A percentile compares a stretch with the other conserved stretches of the same genome.
Conservation (phyloP, 176 grass and related monocot species). For the Raddia guianensis region DNA sequence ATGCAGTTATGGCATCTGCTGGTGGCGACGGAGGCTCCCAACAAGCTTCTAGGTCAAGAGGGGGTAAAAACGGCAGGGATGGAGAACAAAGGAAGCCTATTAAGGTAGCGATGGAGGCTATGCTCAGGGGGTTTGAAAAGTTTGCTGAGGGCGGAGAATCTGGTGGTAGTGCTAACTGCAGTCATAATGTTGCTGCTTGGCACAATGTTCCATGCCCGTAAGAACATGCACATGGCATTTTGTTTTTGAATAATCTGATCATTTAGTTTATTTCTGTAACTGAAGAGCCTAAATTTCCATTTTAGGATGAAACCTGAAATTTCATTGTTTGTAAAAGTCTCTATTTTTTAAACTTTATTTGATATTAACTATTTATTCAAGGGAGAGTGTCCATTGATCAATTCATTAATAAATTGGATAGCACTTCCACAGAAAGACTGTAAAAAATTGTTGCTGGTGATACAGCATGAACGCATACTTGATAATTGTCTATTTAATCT, state of each 20-base stretch:
- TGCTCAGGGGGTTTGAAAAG: conserved; percentile 78
- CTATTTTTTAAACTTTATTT: background rate
- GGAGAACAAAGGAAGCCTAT: conserved; percentile 50
- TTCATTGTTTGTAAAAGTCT: background rate
- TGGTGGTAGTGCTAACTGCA: conserved; percentile 37
- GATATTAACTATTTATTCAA: background rate
- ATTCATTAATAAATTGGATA: conserved; percentile 1
- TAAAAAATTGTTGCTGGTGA: background rate
- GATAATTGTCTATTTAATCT: background rate
- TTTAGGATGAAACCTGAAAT: background rate
- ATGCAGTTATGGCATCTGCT: conserved; percentile 63
- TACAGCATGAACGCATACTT: background rate
- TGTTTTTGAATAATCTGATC: background rate
- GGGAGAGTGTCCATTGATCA: background rate
- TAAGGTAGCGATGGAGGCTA: conserved; percentile 86
- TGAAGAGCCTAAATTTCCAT: background rate
- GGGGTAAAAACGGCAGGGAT: conserved; percentile 3
- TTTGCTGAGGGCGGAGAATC: conserved; percentile 50
- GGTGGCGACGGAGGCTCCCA: conserved; percentile 73
- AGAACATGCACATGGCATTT: conserved; percentile 31
- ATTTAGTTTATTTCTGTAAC: conserved; percentile 14
- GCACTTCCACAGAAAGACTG: background rate
- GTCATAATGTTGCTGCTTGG: conserved; percentile 87
- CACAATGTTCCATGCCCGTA: conserved; percentile 91
- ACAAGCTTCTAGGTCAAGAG: conserved; percentile 33